Base-by-base conservation (phyloP, 352 stramenopile genomes). In the Globisporangium takayamanum region DNA sequence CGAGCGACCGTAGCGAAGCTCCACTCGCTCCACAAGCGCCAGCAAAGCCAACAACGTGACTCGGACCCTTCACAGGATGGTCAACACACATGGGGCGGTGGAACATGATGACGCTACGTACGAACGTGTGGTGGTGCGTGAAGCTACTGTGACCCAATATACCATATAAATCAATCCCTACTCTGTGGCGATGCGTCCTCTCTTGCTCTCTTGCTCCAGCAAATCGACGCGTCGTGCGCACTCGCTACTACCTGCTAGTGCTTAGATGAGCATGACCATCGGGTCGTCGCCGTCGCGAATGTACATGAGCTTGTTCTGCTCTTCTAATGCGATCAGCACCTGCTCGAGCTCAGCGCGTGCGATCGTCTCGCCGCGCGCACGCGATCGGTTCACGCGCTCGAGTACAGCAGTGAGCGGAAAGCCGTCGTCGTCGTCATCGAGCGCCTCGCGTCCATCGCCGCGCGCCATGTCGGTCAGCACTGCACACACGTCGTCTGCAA, bases 281-380 rank as follows among this genome's bases (percentile, higher is more conserved):
- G 84, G 84, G 49, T 89, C 82, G 47, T 82, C 83, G 59, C 76
- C 79, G 66, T 92, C 85, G 62, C 76, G 81, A 54, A 95, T 78
- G 68, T 89, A 95, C 86, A 95, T 95, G 72, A 95, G 67, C 70
- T 92, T 92, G 76, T 95, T 95, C 70, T 93, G 70, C 61, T 90
- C 73, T 55, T 95, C 86, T 52, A 94, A 72, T 57, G 82, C 73
- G 54, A 83, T 60, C 56, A 94, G 65, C 51, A 92, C 76, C 52
- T 75, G 70, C 57, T 89, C 78, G 56, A 95, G 67, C 59, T 90
- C 77, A n/a, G 55, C 59, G 41, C 66, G 69, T 22, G 70, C 72
- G 36, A 91, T 70, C 6, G 44, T 54, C 22, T 69, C 66, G 51
- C 57, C 49, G 50, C 60, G 66, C 2, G 62, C 68, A 36, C 68